These are phyloP conservation scores for Talaromyces piceae DNA, from an alignment of 2,329 filamentous ascomycete genomes.

Conservation along the genomic window DNA sequence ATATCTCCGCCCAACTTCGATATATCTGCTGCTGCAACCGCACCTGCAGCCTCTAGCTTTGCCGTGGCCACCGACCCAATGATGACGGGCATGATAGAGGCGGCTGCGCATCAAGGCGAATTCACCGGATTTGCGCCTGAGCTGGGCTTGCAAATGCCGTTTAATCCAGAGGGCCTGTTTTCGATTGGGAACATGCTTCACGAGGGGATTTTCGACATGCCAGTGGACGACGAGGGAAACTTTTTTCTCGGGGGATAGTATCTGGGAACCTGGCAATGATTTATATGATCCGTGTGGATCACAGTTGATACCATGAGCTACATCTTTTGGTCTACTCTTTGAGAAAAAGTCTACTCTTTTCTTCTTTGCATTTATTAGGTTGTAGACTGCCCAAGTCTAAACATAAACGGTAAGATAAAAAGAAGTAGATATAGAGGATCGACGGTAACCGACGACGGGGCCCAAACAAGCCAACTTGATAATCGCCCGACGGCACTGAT, in stretches of 20 bases:
- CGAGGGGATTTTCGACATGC: slow-evolving; percentile 22
- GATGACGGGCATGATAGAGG: slow-evolving; percentile 12
- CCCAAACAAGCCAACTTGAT: no score
- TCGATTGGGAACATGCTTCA: slow-evolving; percentile 26
- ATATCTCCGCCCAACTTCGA: slow-evolving; percentile 4
- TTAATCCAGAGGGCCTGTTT: slow-evolving; percentile 24
- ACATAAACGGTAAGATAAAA: no score
- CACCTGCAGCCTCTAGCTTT: background rate
- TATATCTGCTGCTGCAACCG: background rate
- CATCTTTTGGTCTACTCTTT: no score
- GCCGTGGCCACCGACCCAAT: slow-evolving; percentile 4
- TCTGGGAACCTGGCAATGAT: background rate
- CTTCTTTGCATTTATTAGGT: no score
- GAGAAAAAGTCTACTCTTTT: no score
- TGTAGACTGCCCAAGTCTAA: no score
- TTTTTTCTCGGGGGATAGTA: background rate
- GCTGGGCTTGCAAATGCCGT: slow-evolving; percentile 19
- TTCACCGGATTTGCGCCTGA: slow-evolving; percentile 19
- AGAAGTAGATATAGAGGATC: no score
- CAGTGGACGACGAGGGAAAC: slow-evolving; percentile 10
- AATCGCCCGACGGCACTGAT: no score
- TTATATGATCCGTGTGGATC: no score
- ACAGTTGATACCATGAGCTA: no score
- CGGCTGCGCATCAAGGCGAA: slow-evolving; percentile 15
- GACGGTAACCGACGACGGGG: no score